phyloP scores from a whole-genome alignment of 2,329 filamentous ascomycete genomes.

The Colletotrichum sp. region DNA sequence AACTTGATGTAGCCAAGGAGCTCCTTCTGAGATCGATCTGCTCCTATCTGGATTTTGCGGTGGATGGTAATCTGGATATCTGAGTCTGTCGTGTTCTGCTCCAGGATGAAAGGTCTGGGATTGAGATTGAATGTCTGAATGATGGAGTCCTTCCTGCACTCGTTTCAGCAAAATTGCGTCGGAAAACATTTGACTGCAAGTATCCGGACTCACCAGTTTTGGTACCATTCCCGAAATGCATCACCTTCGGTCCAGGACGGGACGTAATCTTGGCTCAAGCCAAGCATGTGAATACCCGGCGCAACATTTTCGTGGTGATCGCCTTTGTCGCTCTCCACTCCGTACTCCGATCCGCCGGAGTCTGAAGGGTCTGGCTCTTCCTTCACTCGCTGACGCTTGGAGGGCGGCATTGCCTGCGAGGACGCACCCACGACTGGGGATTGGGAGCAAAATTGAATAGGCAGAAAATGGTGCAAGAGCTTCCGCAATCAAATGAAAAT shows the following conservation, averaged over 20 bases:
- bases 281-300: background rate
- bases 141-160: background rate
- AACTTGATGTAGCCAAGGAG: background rate
- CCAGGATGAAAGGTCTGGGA: background rate
- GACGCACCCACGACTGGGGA: no score
- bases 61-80: background rate
- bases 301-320: background rate
- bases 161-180: background rate
- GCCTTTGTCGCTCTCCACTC: background rate
- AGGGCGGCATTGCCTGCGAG: no score
- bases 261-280: background rate
- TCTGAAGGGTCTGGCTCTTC: accelerated
- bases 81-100: accelerated
- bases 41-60: background rate
- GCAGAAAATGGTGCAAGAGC: no score
- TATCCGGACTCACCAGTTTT: background rate
- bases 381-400: no score
- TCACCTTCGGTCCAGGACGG: background rate
- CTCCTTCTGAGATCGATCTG: background rate
- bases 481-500: no score
- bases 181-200: background rate
- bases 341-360: no score
- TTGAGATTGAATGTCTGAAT: background rate
- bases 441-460: no score
- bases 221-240: background rate